Conservation (phyloP, 1,284 basidiomycete genomes). For the Ceratobasidium sp. region DNA sequence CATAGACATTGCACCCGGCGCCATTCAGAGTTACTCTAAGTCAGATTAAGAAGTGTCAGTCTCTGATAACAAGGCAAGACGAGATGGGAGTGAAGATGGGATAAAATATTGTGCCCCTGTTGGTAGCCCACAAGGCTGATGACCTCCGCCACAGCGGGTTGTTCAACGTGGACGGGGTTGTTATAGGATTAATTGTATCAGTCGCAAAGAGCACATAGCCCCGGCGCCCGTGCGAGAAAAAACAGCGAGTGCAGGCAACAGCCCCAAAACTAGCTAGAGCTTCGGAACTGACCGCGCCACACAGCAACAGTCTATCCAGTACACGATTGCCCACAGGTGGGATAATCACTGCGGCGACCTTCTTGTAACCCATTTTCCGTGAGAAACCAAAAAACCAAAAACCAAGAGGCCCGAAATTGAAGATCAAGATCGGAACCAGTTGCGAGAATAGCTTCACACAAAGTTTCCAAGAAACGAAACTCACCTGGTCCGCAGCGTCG, state of each 20-base stretch:
- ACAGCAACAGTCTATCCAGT: conserved; percentile 47
- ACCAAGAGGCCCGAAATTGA: conserved; percentile 40
- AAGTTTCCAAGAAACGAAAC: conserved; percentile 54
- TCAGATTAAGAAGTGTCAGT: conserved; percentile 52
- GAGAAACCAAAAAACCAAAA: conserved; percentile 43
- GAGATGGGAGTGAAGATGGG: conserved; percentile 48
- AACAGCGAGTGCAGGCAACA: neutral
- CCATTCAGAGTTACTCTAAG: conserved; percentile 71
- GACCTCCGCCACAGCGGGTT: conserved; percentile 82
- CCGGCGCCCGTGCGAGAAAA: conserved; percentile 46
- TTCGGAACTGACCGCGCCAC: conserved; percentile 47
- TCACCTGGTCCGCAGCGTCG: conserved; percentile 67
- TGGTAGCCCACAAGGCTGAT: conserved; percentile 85
- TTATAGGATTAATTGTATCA: conserved; percentile 92
- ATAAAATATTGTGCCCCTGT: conserved; percentile 71
- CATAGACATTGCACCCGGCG: conserved; percentile 78
- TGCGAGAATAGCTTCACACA: neutral
- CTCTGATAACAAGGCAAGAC: conserved; percentile 48
- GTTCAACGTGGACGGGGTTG: conserved; percentile 74
- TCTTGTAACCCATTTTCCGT: conserved; percentile 79
- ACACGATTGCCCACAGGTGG: conserved; percentile 73
- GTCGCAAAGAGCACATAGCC: conserved; percentile 65
- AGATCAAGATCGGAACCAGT: neutral
- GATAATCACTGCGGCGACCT: conserved; percentile 82
- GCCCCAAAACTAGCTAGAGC: conserved; percentile 56